Conservation (phyloP, 768 basidiomycete genomes). For the Baorangia bicolor region DNA sequence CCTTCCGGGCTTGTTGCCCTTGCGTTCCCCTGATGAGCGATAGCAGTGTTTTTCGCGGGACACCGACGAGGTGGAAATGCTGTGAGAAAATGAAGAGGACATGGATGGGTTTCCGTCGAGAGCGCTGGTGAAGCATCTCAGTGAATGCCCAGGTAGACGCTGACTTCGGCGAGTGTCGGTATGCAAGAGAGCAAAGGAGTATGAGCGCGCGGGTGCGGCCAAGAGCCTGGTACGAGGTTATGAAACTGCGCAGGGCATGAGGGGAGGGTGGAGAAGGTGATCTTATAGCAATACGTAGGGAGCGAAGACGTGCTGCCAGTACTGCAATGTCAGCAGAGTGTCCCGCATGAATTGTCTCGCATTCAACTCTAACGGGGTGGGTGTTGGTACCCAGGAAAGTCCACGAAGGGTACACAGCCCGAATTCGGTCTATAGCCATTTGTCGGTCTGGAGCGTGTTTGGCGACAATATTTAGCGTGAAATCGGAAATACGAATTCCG, state of each 20-base stretch:
- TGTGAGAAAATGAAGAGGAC: conserved; percentile 44
- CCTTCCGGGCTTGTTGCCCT: conserved; percentile 5
- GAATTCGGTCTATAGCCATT: conserved; percentile 9
- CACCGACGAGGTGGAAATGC: conserved; percentile 51
- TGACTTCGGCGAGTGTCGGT: conserved; percentile 24
- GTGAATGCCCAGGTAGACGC: conserved; percentile 27
- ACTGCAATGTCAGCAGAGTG: conserved; percentile 1
- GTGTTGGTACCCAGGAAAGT: background rate
- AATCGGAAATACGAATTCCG: conserved; percentile 32
- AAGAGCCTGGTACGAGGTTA: conserved; percentile 23
- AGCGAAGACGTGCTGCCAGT: conserved; percentile 23
- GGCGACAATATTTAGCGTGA: conserved; percentile 38
- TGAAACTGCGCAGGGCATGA: conserved; percentile 15
- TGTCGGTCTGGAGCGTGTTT: conserved; percentile 16
- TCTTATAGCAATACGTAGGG: conserved; percentile 24
- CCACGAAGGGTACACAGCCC: conserved; percentile 13
- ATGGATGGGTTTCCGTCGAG: conserved; percentile 13
- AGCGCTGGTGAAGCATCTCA: conserved; percentile 31
- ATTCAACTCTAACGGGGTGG: background rate
- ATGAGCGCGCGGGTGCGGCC: conserved; percentile 19
- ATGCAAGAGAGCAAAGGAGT: conserved; percentile 21
- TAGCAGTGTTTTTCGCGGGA: conserved; percentile 41
- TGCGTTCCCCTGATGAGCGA: conserved; percentile 14
- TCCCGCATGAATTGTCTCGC: background rate
- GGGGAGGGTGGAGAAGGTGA: conserved; percentile 24